Evolutionary conservation across 495 filamentous ascomycete species (phyloP), one percentile per base, ranked within the genome.

Genomic region (Echria macrotheca): DNA sequence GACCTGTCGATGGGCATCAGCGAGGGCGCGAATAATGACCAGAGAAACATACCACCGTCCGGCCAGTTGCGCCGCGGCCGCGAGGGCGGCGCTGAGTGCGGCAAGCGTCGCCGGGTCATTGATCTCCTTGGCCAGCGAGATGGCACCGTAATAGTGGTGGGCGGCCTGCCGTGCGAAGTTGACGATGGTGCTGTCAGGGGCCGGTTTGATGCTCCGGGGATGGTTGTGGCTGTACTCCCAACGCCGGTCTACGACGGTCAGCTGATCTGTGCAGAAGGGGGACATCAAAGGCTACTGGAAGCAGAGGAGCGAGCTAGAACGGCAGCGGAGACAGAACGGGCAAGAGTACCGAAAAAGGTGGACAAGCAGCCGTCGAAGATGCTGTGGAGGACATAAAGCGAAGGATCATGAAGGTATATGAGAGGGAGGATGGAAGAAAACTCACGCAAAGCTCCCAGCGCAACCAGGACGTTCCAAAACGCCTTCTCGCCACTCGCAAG

Each of bases 401-500:
- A n/a, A n/a, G n/a, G n/a, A n/a, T n/a, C n/a, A n/a, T n/a, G n/a
- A n/a, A n/a, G n/a, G n/a, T n/a, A n/a, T n/a, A n/a, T n/a, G n/a
- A n/a, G n/a, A n/a, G n/a, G n/a, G n/a, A n/a, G n/a, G n/a, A n/a
- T n/a, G n/a, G n/a, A n/a, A n/a, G n/a, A n/a, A n/a, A n/a, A n/a
- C n/a, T n/a, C n/a, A n/a, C n/a, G 66, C 39, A 69, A 49, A 5
- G 61, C 64, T 37, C 66, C 63, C 22, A 50, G 69, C 38, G 63
- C 77, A 56, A 53, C 74, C 49, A 78, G 74, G 4, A 73, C 76
- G 54, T 76, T 72, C 68, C 76, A 78, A 1, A 79, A 66, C 0
- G 78, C 74, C 0, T 76, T 72, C 49, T 81, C 76, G 39, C 51
- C 60, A 18, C 71, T 72, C 19, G 71, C 72, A 7, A 74, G 58